Base-by-base conservation (phyloP, 2,329 filamentous ascomycete genomes). In the Hypoxylon sp. region DNA sequence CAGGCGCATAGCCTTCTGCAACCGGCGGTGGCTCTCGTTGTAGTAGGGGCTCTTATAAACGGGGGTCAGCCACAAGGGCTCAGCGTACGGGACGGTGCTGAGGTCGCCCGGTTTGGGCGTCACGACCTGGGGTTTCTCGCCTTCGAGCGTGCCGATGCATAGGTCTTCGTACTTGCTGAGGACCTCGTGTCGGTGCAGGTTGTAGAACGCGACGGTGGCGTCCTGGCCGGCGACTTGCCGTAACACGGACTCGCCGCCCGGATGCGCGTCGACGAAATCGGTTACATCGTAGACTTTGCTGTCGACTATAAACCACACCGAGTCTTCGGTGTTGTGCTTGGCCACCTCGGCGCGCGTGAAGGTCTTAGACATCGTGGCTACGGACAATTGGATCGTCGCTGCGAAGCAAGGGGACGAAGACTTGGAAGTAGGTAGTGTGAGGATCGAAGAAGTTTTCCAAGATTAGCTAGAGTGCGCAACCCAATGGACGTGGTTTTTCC, bases 181-280 rank as follows among this genome's bases (percentile, higher is more conserved):
- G n/a, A 97, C 92, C 80, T 97, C 93, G 73, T 97, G 93, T 25
- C 93, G 86, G 82, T 97, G 94, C 58, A 97, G 89, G 83, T 97
- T 97, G 87, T 97, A 97, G 81, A 97, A 97, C 62, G 91, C 91
- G 36, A 86, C 82, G 1, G 93, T 97, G 55, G 93, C 93, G 76
- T 97, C 93, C 72, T 89, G 86, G 68, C 93, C 93, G 30, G 92
- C 93, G 51, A 95, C 88, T 80, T 97, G 93, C 59, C 87, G 86
- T 38, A 97, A 87, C 23, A 97, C 93, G 46, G 91, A 89, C 75
- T 90, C 89, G 75, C 93, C 93, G 73, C 93, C 93, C 0, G 93
- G 93, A 75, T 97, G 93, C 21, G 91, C 93, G 77, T 96, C 92
- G 73, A 93, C 80, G 79, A 97, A 97, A 72, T 97, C 93, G 67